phyloP scores from a whole-genome alignment of 345 rosid species.

The Luvunga scandens region DNA sequence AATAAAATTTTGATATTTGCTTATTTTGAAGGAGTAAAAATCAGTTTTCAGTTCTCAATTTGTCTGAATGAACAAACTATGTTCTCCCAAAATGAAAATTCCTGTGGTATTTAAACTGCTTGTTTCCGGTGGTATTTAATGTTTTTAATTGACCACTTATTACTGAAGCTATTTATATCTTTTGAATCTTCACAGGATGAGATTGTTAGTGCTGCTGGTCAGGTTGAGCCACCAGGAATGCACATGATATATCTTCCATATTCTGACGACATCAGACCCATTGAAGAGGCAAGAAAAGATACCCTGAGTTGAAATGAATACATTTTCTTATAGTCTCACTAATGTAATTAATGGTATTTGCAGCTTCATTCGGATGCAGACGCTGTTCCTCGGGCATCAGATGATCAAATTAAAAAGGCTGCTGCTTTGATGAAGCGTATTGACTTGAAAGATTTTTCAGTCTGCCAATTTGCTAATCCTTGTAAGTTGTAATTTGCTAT shows the following conservation, averaged over 20 bases:
- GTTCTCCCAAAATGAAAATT: neutral
- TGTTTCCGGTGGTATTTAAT: neutral
- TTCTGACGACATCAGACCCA: conserved; percentile 75
- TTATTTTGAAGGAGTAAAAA: neutral
- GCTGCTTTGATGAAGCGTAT: conserved; percentile 71
- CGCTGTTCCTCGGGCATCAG: conserved; percentile 58
- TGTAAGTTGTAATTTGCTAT: conserved; percentile 37
- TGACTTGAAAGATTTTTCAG: conserved; percentile 72
- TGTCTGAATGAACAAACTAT: neutral
- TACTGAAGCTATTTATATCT: neutral
- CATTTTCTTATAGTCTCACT: conserved; percentile 13
- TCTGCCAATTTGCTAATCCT: conserved; percentile 79
- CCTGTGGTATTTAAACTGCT: neutral
- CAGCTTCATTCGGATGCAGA: conserved; percentile 52
- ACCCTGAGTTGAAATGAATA: conserved; percentile 16
- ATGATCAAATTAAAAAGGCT: conserved; percentile 75
- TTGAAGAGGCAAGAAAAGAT: conserved; percentile 66
- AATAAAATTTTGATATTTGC: neutral
- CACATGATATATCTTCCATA: conserved; percentile 95
- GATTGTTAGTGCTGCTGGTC: conserved; percentile 63
- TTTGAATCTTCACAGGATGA: conserved; percentile 62
- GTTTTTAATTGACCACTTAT: neutral
- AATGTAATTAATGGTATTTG: conserved; percentile 26
- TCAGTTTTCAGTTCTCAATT: neutral
- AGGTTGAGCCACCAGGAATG: conserved; percentile 95